These are phyloP conservation scores for Tulasnella sp. DNA, from an alignment of 768 basidiomycete genomes.

Conservation along the genomic window DNA sequence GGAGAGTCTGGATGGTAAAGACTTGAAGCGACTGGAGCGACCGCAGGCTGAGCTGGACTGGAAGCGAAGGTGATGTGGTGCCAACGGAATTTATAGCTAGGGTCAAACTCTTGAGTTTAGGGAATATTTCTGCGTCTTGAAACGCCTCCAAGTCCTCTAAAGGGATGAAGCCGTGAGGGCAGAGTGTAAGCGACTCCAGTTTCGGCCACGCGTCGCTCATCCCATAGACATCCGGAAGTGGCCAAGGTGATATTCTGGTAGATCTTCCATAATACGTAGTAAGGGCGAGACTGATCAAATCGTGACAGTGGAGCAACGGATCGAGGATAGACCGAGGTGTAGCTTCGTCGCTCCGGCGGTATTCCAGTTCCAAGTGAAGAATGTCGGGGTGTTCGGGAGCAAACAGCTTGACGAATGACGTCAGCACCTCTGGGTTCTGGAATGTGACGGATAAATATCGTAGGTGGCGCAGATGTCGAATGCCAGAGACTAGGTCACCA, in stretches of 20 bases:
- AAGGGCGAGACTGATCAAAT: not conserved
- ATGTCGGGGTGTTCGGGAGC: not conserved
- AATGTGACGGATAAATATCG: not conserved
- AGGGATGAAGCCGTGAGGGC: not conserved
- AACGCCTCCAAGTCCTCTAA: not conserved
- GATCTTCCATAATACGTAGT: not conserved
- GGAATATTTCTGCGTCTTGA: not conserved
- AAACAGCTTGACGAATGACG: not conserved
- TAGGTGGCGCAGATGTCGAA: not conserved
- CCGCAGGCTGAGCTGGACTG: not conserved
- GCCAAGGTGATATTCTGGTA: not conserved
- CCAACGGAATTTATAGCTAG: not conserved
- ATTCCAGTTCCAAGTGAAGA: not conserved
- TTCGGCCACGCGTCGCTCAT: not conserved
- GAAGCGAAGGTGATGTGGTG: not conserved
- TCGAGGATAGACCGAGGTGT: not conserved
- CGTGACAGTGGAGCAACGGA: not conserved
- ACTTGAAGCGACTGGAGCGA: not conserved
- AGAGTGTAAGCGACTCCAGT: not conserved
- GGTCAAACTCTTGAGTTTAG: not conserved
- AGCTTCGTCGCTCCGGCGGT: not conserved
- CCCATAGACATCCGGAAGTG: not conserved
- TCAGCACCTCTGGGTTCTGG: not conserved
- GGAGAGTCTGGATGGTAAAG: not conserved
- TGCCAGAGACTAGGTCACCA: not conserved